Percentiles rank a stretch among this genome's conserved stretches.
phyloP scores from a whole-genome alignment of 2,329 filamentous ascomycete species.

The Cladosporium sphaerospermum region DNA sequence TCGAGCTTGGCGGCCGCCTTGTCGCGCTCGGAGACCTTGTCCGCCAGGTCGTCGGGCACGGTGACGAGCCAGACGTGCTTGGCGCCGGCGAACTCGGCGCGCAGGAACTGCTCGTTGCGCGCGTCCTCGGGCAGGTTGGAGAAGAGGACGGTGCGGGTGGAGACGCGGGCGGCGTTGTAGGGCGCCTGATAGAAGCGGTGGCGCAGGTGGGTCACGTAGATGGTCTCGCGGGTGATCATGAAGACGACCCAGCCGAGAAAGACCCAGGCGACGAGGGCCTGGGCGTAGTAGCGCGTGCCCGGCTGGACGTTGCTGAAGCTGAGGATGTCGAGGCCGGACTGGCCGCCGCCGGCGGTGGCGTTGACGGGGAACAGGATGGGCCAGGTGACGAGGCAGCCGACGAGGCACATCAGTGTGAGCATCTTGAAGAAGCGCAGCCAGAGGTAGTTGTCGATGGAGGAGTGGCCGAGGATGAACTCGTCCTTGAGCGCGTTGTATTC shows the following conservation, averaged over 20 bases:
- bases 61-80: constrained; percentile 40
- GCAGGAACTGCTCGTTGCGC: constrained; percentile 34
- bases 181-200: constrained; percentile 42
- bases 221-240: constrained; percentile 40
- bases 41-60: constrained; percentile 38
- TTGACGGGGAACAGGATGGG: constrained; percentile 43
- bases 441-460: constrained; percentile 43
- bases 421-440: constrained; percentile 44
- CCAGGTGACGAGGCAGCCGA: constrained; percentile 41
- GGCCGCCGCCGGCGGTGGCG: constrained; percentile 27
- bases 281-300: constrained; percentile 37
- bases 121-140: constrained; percentile 38
- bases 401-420: constrained; percentile 34
- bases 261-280: constrained; percentile 34
- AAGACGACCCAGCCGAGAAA: constrained; percentile 39
- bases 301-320: constrained; percentile 33
- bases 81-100: constrained; percentile 33
- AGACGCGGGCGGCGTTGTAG: constrained; percentile 37
- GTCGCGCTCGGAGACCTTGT: constrained; percentile 39
- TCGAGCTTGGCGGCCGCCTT: constrained; percentile 40
- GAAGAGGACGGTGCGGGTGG: constrained; percentile 41
- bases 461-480: constrained; percentile 39
- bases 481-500: constrained; percentile 37
- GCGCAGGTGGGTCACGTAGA: constrained; percentile 40
- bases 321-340: constrained; percentile 24